Evolutionary conservation across 2,329 filamentous ascomycete genomes (phyloP).

Genomic region (Rhytidhysteron rufulum): DNA sequence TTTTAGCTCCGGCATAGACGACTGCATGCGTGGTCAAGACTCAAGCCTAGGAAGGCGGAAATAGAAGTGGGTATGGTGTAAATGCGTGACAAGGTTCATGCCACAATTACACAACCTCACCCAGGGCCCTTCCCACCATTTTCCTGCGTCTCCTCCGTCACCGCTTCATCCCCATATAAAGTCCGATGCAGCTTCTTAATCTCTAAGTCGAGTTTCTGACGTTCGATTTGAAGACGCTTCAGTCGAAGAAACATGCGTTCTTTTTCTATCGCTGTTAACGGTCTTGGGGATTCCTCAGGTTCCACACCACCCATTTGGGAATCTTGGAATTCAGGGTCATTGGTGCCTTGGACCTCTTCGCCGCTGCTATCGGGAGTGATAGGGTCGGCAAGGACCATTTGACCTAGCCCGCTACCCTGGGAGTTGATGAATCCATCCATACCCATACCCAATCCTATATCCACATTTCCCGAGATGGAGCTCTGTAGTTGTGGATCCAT

Average conservation of each 20-base stretch:
- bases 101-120: too few relatives aligned
- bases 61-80: too few relatives aligned
- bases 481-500: not conserved
- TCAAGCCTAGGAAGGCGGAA: too few relatives aligned
- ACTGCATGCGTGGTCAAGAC: too few relatives aligned
- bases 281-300: slow-evolving; percentile 1
- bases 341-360: not conserved
- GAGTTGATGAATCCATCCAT: not conserved
- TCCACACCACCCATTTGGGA: slow-evolving; percentile 3
- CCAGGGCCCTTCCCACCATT: not conserved
- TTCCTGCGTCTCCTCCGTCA: not conserved
- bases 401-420: not conserved
- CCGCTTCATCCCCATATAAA: not conserved
- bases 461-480: not conserved
- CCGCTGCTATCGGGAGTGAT: slow-evolving; percentile 3
- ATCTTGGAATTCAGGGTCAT: slow-evolving; percentile 2
- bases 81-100: too few relatives aligned
- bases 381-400: not conserved
- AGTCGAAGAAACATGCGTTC: slow-evolving; percentile 8
- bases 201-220: slow-evolving; percentile 9
- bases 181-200: slow-evolving; percentile 7
- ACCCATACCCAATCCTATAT: not conserved
- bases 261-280: slow-evolving; percentile 7
- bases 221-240: slow-evolving; percentile 11
- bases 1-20: too few relatives aligned